Conservation (phyloP, 192 early-diverging fungal genomes). For the Piromyces finnis region DNA sequence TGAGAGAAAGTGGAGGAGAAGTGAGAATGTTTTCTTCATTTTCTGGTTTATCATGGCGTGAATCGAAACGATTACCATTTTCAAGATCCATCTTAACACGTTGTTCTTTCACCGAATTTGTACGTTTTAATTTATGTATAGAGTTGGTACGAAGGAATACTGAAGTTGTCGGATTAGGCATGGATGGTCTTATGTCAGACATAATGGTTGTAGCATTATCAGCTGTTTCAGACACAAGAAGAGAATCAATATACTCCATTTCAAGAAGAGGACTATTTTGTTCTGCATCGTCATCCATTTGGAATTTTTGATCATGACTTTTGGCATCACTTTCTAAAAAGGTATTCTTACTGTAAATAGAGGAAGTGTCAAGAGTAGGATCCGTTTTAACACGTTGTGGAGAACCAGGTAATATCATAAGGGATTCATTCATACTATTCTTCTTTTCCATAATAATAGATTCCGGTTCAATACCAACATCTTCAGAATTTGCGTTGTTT, state of each 20-base stretch:
- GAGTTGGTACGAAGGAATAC: neutral
- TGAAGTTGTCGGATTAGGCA: no score
- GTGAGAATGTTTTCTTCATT: slow-evolving; percentile 25
- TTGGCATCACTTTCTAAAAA: neutral
- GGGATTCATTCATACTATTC: neutral
- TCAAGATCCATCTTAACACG: no score
- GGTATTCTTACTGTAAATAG: neutral
- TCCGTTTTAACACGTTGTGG: neutral
- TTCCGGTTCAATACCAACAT: no score
- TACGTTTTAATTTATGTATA: neutral
- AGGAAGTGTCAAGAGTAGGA: neutral
- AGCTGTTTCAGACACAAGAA: neutral
- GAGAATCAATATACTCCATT: slow-evolving; percentile 1
- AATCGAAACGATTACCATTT: no score
- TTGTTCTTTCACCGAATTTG: no score
- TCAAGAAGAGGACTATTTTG: neutral
- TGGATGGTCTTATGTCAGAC: no score
- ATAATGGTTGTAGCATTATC: no score
- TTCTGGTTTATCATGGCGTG: slow-evolving; percentile 19
- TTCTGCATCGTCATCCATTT: neutral
- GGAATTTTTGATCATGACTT: neutral
- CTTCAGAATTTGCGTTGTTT: no score
- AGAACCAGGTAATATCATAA: neutral
- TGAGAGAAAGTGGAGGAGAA: slow-evolving; percentile 3
- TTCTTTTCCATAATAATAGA: neutral